Evolutionary conservation across 441 rosid genomes (phyloP), one percentile per base, ranked within the genome.

Genomic region (Viola pubescens): DNA sequence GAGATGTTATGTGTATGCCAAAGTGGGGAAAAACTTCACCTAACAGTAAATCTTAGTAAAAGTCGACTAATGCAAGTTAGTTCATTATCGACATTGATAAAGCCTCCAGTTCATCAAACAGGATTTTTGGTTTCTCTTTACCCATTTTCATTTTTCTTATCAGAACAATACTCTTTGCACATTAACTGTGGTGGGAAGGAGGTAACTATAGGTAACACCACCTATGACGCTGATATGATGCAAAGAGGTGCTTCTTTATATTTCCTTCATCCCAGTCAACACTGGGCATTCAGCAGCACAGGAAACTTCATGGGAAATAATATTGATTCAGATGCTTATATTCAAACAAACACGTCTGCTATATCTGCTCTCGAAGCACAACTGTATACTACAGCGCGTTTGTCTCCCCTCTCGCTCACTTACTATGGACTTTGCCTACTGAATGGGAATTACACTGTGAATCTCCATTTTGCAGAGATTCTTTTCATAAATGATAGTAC

Each of bases 201-300:
- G 72, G 12, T 70, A 52, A 68, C 26, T n/a, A 14, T 46, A n/a
- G 75, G 60, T 44, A 67, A 38, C 19, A 67, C 50, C 65, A 70
- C 59, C 56, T 91, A 83, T 19, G 84, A 83, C 56, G 77, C 80
- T 59, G 97, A 91, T 72, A 13, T 37, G 13, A 87, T 79, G 49
- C 41, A 65, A 11, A 80, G 81, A 74, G 98, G 98, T 50, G 87
- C 97, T 73, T 87, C 98, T 7, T 79, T 77, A 85, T 85, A 63
- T 70, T 71, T 63, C 70, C 5, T 13, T 37, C 56, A 52, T 10
- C 56, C 37, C 39, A 66, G 73, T 61, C 78, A 75, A 57, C 71
- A 78, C 54, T 89, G 96, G 96, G 97, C 87, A 66, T 74, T 81
- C 47, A 91, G 98, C 80, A 91, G 90, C 79, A 91, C 88, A 0